Evolutionary conservation across 805 yeast genomes (phyloP).

Genomic region (Candida ovalis): DNA sequence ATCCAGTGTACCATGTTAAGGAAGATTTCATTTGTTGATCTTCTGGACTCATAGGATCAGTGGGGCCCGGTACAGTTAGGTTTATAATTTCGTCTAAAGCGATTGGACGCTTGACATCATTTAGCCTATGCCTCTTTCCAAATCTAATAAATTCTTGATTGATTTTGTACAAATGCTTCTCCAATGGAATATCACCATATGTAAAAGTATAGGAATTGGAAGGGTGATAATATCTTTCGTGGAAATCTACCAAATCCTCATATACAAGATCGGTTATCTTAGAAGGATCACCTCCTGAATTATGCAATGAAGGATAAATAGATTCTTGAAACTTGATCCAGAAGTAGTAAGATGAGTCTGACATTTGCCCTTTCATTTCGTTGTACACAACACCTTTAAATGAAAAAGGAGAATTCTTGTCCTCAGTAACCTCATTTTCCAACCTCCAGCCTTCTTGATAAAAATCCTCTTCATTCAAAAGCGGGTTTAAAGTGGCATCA

Average conservation of each 20-base stretch:
- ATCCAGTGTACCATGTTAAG: constrained; percentile 83
- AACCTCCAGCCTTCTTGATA: constrained; percentile 97
- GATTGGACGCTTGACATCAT: constrained; percentile 44
- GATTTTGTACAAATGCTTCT: constrained; percentile 54
- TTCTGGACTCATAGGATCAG: constrained; percentile 68
- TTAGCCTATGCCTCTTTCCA: constrained; percentile 42
- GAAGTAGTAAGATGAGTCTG: constrained; percentile 80
- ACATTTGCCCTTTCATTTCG: constrained; percentile 97
- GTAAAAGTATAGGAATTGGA: constrained; percentile 84
- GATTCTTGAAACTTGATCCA: constrained; percentile 82
- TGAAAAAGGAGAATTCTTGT: constrained; percentile 54
- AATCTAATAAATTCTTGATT: constrained; percentile 47
- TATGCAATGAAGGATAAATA: constrained; percentile 78
- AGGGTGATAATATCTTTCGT: constrained; percentile 76
- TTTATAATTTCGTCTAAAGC: constrained; percentile 31
- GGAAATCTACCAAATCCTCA: constrained; percentile 76
- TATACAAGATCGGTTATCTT: constrained; percentile 71
- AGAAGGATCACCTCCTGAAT: constrained; percentile 93
- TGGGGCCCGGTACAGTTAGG: constrained; percentile 61
- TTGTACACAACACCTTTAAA: constrained; percentile 97
- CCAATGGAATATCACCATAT: constrained; percentile 74
- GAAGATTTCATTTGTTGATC: constrained; percentile 76
- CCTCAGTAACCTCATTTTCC: constrained; percentile 62
- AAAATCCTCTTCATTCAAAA: constrained; percentile 75
- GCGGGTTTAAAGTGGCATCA: constrained; percentile 82